phyloP scores from a whole-genome alignment of 208 protist genomes.

The Crithidia sp. region DNA sequence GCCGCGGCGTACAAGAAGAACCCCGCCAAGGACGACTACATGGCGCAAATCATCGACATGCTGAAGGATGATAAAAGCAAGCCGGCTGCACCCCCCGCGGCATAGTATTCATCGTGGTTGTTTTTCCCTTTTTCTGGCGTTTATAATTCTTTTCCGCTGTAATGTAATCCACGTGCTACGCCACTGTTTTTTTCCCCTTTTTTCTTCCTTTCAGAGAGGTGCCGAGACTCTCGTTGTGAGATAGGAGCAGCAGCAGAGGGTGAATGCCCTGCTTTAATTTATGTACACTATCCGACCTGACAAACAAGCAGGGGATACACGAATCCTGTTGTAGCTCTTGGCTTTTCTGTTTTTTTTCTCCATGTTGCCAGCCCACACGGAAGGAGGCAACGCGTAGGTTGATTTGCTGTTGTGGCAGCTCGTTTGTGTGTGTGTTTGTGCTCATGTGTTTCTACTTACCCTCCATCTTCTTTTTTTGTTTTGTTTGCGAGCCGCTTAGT shows the following conservation, averaged over 20 bases:
- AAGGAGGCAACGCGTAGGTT: no score
- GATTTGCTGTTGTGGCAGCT: neutral
- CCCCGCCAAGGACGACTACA: slow-evolving; percentile 87
- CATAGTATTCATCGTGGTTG: neutral
- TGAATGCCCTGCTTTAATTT: no score
- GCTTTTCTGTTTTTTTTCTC: no score
- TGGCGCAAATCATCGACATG: slow-evolving; percentile 82
- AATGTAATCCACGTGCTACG: no score
- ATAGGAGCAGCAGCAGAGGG: no score
- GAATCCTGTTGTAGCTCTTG: neutral
- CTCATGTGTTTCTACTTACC: neutral
- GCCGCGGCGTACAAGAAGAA: slow-evolving; percentile 90
- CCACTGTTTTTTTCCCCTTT: neutral
- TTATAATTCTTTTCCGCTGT: neutral
- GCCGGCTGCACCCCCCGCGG: slow-evolving; percentile 9
- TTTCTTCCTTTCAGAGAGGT: neutral
- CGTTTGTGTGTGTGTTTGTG: neutral
- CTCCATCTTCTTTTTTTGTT: neutral
- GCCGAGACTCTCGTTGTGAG: no score
- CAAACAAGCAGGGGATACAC: no score
- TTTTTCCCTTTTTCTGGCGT: neutral
- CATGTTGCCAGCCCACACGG: no score
- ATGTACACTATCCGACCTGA: no score
- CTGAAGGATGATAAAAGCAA: slow-evolving; percentile 53
- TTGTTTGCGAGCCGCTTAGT: no score